These are phyloP conservation scores for Canariomyces notabilis DNA, from an alignment of 2,329 filamentous ascomycete genomes.

Conservation along the genomic window DNA sequence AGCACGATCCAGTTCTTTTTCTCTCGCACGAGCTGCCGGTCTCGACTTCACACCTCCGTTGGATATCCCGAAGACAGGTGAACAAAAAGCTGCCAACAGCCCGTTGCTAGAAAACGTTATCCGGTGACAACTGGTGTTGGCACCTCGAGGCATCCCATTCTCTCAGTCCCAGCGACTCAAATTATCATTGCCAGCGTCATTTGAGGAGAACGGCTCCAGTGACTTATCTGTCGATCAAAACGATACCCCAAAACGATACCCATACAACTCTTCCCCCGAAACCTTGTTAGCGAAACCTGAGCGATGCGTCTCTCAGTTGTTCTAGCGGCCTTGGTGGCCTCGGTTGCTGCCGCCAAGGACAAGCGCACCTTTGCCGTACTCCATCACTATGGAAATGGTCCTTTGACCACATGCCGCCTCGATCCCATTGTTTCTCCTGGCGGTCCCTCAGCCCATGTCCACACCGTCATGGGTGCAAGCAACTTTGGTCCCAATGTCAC, in stretches of 20 bases:
- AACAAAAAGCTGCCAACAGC: conserved; percentile 6
- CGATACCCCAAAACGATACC: conserved; percentile 1
- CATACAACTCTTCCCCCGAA: background rate
- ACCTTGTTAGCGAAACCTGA: too few species aligned
- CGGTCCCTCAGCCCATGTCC: conserved; percentile 54
- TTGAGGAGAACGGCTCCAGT: conserved; percentile 11
- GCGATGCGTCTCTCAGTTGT: conserved; percentile 23
- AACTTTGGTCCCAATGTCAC: conserved; percentile 59
- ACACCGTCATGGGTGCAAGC: conserved; percentile 66
- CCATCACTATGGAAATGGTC: conserved; percentile 62
- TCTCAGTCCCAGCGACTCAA: conserved; percentile 18
- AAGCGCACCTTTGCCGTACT: conserved; percentile 60
- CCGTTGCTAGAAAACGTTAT: background rate
- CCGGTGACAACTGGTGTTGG: conserved; percentile 15
- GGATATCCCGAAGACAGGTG: background rate
- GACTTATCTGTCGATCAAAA: background rate
- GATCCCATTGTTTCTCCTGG: conserved; percentile 68
- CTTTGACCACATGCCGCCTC: conserved; percentile 54
- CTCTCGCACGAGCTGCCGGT: conserved; percentile 9
- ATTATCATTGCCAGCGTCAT: background rate
- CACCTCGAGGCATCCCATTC: conserved; percentile 6
- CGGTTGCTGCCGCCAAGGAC: conserved; percentile 37
- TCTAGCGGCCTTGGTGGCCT: conserved; percentile 33
- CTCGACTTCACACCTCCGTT: background rate
- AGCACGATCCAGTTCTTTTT: conserved; percentile 24